Base-by-base conservation (phyloP, 306 rosid genomes). In the Quercus suber region DNA sequence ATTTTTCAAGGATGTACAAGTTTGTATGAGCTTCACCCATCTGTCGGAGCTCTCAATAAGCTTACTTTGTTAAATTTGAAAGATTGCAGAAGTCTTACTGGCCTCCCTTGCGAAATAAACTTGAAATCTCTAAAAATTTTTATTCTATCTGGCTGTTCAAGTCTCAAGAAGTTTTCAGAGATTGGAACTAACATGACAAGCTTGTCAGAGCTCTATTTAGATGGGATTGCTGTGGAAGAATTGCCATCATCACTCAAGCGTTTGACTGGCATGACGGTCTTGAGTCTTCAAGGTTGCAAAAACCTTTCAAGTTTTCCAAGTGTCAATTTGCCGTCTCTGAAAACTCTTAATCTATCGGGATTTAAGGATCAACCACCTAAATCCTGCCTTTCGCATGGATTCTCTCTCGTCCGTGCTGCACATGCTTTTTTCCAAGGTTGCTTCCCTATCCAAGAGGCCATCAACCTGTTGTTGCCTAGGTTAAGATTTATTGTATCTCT, bases 101-200 rank as follows among this genome's bases (percentile, higher is more conserved):
- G 6, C 19, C 35, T 83, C 15, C 75, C 81, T 5, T 6, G 2
- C 0, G 35, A 60, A 28, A 25, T 83, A 23, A 80, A 83, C 18
- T 37, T 83, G 80, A 3, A 12, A 53, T 83, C 83, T 63, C 61
- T 83, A 59, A 23, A 79, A 55, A n/a, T 5, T n/a, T n/a, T 83
- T 2, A 41, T 27, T 53, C 68, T 83, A 3, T 70, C 65, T 55
- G 77, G 76, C 41, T 79, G 81, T 77, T 53, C 73, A 41, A 79
- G 15, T 0, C 19, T 83, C 12, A 2, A 28, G 6, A 59, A 5
- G 65, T 82, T 75, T 75, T 70, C 78, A 7, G 80, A 79, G 12
- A 60, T 83, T 15, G 83, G 80, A 3, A 25, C 53, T 2, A 61
- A 31, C 23, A 83, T 83, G 86, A 69, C 23, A 53, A 0, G 5